A percentile compares a stretch with the other conserved stretches of the same genome.
phyloP scores from a whole-genome alignment of 345 rosid species.

The Populus deltoides region DNA sequence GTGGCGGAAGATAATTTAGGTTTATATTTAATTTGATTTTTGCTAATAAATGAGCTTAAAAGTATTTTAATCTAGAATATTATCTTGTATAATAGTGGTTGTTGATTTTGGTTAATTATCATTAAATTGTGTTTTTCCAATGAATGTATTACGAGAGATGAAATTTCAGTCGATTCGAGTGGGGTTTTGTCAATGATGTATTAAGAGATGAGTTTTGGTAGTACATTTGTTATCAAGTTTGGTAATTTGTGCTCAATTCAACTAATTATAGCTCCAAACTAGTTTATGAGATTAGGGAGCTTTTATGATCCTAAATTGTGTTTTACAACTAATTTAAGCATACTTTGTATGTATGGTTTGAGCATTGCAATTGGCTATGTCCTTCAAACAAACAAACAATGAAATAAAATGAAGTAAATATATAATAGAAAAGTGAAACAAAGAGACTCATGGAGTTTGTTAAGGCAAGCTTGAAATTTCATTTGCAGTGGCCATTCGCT shows the following conservation, averaged over 20 bases:
- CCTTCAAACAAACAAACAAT: no score
- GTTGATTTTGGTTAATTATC: no score
- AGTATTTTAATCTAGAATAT: not conserved
- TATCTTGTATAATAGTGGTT: not conserved
- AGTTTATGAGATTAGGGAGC: not conserved
- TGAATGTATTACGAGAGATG: not conserved
- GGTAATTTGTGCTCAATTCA: not conserved
- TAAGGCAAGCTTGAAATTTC: not conserved
- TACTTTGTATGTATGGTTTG: not conserved
- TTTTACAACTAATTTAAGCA: not conserved
- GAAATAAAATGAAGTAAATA: no score
- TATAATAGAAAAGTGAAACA: no score
- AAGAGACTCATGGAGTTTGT: not conserved
- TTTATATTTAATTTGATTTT: no score
- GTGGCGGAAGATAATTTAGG: not conserved
- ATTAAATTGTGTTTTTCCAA: no score
- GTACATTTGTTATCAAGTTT: not conserved
- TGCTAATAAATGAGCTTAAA: not conserved
- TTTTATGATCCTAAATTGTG: not conserved
- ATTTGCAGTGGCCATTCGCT: not conserved
- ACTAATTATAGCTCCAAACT: not conserved
- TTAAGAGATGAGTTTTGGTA: not conserved
- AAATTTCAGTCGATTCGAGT: not conserved
- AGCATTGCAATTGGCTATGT: no score
- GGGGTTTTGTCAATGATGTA: no score